Percentiles rank a stretch among this genome's conserved stretches.
Evolutionary conservation across 2,329 filamentous ascomycete species (phyloP).

Genomic region (Colletotrichum plurivorum): DNA sequence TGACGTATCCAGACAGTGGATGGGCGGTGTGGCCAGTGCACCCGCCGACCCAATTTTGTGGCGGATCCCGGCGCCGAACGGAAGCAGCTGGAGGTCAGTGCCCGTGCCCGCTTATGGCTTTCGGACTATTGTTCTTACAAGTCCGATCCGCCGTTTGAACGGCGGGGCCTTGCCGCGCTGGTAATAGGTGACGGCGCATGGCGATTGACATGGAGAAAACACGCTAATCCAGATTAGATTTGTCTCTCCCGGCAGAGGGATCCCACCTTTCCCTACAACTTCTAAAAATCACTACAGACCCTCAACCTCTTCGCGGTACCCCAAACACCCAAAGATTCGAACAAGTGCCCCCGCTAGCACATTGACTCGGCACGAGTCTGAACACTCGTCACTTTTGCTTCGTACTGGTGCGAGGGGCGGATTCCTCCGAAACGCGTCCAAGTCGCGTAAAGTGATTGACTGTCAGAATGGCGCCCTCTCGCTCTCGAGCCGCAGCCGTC

Average conservation of each 20-base stretch:
- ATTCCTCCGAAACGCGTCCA: slow-evolving; percentile 60
- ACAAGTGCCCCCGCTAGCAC: slow-evolving; percentile 11
- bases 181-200: neutral
- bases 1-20: slow-evolving; percentile 20
- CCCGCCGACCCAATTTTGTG: slow-evolving; percentile 25
- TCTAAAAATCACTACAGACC: slow-evolving; percentile 38
- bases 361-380: slow-evolving; percentile 11
- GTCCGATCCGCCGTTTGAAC: neutral
- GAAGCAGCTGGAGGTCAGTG: neutral
- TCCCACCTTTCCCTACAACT: slow-evolving; percentile 41
- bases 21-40: slow-evolving; percentile 28
- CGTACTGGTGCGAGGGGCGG: slow-evolving; percentile 13
- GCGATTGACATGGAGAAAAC: slow-evolving; percentile 34
- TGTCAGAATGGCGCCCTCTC: slow-evolving; percentile 67
- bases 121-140: slow-evolving; percentile 18
- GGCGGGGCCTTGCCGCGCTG: neutral
- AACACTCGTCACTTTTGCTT: slow-evolving; percentile 20
- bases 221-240: slow-evolving; percentile 39
- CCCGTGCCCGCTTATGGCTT: neutral
- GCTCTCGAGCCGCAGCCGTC: slow-evolving; percentile 65
- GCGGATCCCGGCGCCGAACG: neutral
- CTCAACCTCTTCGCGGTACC: slow-evolving; percentile 24
- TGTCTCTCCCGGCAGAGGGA: slow-evolving; percentile 35
- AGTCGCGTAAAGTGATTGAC: slow-evolving; percentile 69
- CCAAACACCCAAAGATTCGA: slow-evolving; percentile 10